phyloP scores from a whole-genome alignment of 352 stramenopile genomes.

The Stramenopiles sp. region DNA sequence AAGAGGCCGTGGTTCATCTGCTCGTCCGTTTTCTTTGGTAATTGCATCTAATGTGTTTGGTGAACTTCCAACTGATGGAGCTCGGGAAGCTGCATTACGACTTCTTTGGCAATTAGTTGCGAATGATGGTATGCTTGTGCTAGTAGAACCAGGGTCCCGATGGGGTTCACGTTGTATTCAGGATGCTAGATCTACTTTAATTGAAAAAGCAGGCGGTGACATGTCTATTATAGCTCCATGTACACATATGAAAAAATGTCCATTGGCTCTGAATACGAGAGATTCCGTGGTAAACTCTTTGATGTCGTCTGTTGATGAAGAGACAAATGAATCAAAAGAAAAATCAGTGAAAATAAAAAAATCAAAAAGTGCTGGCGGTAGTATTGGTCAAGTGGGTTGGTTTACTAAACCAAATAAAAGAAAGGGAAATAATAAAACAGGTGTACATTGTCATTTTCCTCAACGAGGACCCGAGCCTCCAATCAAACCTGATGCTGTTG shows the following conservation, averaged over 20 bases:
- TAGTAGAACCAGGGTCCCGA: constrained; percentile 7
- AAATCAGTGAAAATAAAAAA: too few relatives aligned
- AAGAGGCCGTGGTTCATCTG: constrained; percentile 6
- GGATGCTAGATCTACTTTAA: not conserved
- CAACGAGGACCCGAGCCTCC: too few relatives aligned
- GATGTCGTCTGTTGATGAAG: constrained; percentile 6
- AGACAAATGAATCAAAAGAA: too few relatives aligned
- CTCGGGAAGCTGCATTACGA: not conserved
- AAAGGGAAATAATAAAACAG: too few relatives aligned
- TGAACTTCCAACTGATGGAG: constrained; percentile 8
- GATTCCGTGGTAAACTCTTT: not conserved
- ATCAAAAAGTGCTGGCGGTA: too few relatives aligned
- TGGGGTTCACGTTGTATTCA: constrained; percentile 11
- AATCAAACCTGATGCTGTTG: too few relatives aligned
- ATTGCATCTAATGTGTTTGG: not conserved
- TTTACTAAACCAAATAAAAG: too few relatives aligned
- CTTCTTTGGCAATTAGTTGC: constrained; percentile 11
- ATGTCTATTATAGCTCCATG: constrained; percentile 8
- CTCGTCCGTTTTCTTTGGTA: constrained; percentile 9
- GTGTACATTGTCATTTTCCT: too few relatives aligned
- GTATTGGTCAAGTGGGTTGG: too few relatives aligned
- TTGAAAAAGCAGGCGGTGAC: too few relatives aligned
- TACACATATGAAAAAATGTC: constrained; percentile 9
- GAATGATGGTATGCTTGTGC: constrained; percentile 4
- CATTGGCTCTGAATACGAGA: constrained; percentile 7